A percentile compares a stretch with the other conserved stretches of the same genome.
These are phyloP conservation scores for Discostella stelligera DNA, from an alignment of 352 stramenopile genomes.

Conservation along the genomic window DNA sequence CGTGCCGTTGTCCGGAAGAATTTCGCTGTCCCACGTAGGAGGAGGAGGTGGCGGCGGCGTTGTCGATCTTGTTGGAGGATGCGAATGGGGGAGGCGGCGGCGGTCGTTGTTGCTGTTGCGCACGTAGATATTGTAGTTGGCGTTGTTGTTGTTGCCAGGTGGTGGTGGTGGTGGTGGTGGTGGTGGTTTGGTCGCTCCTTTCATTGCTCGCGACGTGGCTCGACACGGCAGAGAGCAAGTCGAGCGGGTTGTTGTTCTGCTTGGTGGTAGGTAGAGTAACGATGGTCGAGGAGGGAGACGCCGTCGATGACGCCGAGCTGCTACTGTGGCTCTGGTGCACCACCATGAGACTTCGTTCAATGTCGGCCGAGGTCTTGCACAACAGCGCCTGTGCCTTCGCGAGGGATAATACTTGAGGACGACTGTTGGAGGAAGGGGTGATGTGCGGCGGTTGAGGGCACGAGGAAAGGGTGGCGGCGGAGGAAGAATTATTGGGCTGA, in stretches of 20 bases:
- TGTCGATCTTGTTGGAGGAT: background rate
- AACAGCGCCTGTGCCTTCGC: background rate
- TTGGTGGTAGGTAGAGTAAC: background rate
- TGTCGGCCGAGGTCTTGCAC: background rate
- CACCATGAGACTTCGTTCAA: background rate
- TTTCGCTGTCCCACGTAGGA: constrained; percentile 12
- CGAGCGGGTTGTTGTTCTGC: background rate
- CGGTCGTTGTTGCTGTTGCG: background rate
- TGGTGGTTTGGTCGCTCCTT: background rate
- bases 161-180: too few species aligned
- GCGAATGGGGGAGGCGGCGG: background rate
- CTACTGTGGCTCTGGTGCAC: background rate
- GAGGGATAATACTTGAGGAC: background rate
- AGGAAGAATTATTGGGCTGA: background rate
- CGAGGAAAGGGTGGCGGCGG: background rate
- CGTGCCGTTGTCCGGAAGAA: constrained; percentile 15
- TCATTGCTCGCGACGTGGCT: background rate
- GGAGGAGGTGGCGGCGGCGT: background rate
- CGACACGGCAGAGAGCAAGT: background rate
- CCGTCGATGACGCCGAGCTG: background rate
- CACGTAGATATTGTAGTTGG: background rate
- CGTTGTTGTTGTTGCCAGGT: background rate
- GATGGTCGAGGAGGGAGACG: background rate
- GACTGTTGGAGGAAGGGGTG: background rate
- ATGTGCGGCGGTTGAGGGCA: background rate